Conservation (phyloP, 2,329 filamentous ascomycete species). For the Aspergillus fijiensis region DNA sequence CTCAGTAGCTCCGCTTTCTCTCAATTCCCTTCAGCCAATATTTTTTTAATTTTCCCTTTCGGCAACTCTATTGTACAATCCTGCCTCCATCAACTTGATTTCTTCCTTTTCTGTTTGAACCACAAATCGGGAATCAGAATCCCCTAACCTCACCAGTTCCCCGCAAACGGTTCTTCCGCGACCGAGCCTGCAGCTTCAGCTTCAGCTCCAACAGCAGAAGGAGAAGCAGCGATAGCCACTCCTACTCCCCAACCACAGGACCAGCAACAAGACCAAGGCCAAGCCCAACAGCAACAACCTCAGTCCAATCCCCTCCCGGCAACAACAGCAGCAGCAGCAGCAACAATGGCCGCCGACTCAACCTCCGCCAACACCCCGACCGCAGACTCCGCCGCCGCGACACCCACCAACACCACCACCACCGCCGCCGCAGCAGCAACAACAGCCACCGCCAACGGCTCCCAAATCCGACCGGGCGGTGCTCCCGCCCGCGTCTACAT, state of each 20-base stretch:
- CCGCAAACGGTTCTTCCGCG: slow-evolving; percentile 15
- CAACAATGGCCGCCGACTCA: slow-evolving; percentile 3
- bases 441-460: not conserved
- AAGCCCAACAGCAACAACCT: slow-evolving; percentile 1
- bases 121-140: not conserved
- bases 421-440: not conserved
- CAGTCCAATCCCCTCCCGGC: slow-evolving; percentile 20
- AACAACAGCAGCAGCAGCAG: slow-evolving; percentile 1
- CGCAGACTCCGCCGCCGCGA: slow-evolving; percentile 47
- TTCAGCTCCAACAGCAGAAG: not conserved
- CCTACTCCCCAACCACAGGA: slow-evolving; percentile 6
- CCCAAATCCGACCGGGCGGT: slow-evolving; percentile 61
- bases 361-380: slow-evolving; percentile 23
- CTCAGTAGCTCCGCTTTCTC: slow-evolving; percentile 4
- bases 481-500: slow-evolving; percentile 69
- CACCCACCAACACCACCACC: slow-evolving; percentile 6
- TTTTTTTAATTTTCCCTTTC: not conserved
- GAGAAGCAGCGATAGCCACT: not conserved
- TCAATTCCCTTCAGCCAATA: not conserved
- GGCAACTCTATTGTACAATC: not conserved
- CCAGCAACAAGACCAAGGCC: not conserved
- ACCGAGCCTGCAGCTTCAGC: slow-evolving; percentile 13
- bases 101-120: no score
- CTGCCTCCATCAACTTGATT: not conserved
- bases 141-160: not conserved